A percentile compares a stretch with the other conserved stretches of the same genome.
Evolutionary conservation across 1,139 yeast species (phyloP).

Genomic region (Nakaseomyces glabratus): DNA sequence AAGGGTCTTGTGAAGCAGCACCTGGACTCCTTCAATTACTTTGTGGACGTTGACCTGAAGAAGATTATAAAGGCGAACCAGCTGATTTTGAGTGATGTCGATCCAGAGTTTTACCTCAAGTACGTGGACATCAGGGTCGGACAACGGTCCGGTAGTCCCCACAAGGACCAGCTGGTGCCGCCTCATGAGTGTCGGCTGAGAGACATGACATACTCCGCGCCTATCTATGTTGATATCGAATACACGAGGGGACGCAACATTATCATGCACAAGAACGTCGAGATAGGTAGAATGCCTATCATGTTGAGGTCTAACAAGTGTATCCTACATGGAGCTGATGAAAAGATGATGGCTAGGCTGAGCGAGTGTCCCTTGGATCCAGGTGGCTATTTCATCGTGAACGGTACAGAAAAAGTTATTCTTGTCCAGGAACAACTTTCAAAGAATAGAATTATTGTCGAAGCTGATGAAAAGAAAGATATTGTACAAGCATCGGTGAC

Average conservation of each 20-base stretch:
- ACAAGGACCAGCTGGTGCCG: constrained; percentile 46
- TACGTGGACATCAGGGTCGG: constrained; percentile 90
- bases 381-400: constrained; percentile 95
- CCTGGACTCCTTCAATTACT: constrained; percentile 90
- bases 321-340: constrained; percentile 68
- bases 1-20: constrained; percentile 97
- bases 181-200: constrained; percentile 97
- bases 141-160: constrained; percentile 46
- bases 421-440: constrained; percentile 94
- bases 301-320: constrained; percentile 93
- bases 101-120: constrained; percentile 89
- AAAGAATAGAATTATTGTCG: constrained; percentile 95
- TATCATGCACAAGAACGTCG: constrained; percentile 80
- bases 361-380: constrained; percentile 98
- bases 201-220: constrained; percentile 93
- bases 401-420: constrained; percentile 96
- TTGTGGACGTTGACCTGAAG: constrained; percentile 86
- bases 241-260: constrained; percentile 91
- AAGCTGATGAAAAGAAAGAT: constrained; percentile 89
- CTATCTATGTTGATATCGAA: constrained; percentile 93
- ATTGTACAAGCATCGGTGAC: constrained; percentile 97
- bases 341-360: constrained; percentile 73
- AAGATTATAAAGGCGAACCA: constrained; percentile 90
- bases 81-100: constrained; percentile 82
- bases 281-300: constrained; percentile 96